Base-by-base conservation (phyloP, 768 basidiomycete genomes). In the Tricholoma matsutake region DNA sequence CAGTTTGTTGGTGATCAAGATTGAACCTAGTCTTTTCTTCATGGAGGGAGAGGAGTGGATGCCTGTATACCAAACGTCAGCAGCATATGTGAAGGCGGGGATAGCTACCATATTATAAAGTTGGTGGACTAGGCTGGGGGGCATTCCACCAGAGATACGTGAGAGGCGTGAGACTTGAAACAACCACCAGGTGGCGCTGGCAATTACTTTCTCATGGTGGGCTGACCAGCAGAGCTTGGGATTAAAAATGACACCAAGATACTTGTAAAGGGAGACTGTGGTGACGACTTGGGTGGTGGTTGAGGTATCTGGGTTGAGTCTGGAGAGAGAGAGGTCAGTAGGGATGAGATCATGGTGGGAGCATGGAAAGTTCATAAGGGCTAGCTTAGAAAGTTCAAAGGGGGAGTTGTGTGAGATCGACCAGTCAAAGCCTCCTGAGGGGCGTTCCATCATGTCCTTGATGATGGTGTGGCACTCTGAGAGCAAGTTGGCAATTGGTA, bases 351-450 rank as follows among this genome's bases (percentile, higher is more conserved):
- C 54, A 29, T n/a, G 20, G 35, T 34, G 52, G 6, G 60, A 58
- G 5, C 45, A 18, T 6, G 68, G 59, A 54, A 67, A 69, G 63
- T 74, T 70, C 49, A 73, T 67, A 0, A 72, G 53, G 10, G 65
- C 71, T 0, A 70, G 58, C 63, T 79, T 79, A 28, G 62, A 57
- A 1, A 74, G 58, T 54, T 53, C 25, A 29, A 54, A 54, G 9
- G 53, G 53, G 25, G 52, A 29, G 52, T 53, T 53, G 25, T 53
- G 52, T 4, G 52, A 29, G n/a, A n/a, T n/a, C 6, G 25, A 53
- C 52, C 52, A 53, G 25, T 53, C 32, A 32, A n/a, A n/a, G n/a
- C n/a, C n/a, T n/a, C n/a, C n/a, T n/a, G n/a, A n/a, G n/a, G n/a
- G 32, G 32, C 32, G 9, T 32, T 32, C 32, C 32, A 32, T 32